Base-by-base conservation (phyloP, 345 rosid genomes). In the Citrus mangshanensis region DNA sequence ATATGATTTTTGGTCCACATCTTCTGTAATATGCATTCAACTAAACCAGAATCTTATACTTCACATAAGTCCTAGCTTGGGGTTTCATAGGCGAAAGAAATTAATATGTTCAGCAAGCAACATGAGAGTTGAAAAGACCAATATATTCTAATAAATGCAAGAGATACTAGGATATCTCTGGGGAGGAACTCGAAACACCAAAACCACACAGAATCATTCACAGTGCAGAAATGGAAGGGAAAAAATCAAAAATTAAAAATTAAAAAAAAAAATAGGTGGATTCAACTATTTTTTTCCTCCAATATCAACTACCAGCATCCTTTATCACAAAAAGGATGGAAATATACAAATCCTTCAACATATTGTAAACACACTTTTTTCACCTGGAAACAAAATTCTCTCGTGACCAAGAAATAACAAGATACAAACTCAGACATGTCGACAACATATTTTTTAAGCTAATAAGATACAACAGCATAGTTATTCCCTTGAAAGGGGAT, bases 401-500 rank as follows among this genome's bases (percentile, higher is more conserved):
- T 64, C 18, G 18, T 28, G 25, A 64, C 22, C 49, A 32, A 63
- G 63, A 22, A 35, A 21, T 24, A 21, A 22, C 35, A 19, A 32
- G 1, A 65, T 32, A 30, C 21, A 64, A 30, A 49, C 22, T 24
- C 7, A 35, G n/a, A 54, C 34, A 65, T 12, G 1, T 10, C 14
- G 0, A 32, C 72, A 64, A 51, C 51, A 51, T 1, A 16, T 27
- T 40, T 42, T 46, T 64, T 27, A 30, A 1, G 51, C 25, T 21
- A 46, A 27, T 74, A 38, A 32, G 28, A 49, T 46, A 73, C 46
- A 8, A 75, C 59, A 56, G 9, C 64, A 14, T 27, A 30, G 76
- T 65, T 75, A 25, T 68, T 72, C 70, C 77, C 73, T 34, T 40
- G 19, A 63, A 40, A 72, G 40, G 77, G 77, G 70, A 72, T n/a